phyloP scores from a whole-genome alignment of 2,329 filamentous ascomycete genomes.

The Diaporthe sp. region DNA sequence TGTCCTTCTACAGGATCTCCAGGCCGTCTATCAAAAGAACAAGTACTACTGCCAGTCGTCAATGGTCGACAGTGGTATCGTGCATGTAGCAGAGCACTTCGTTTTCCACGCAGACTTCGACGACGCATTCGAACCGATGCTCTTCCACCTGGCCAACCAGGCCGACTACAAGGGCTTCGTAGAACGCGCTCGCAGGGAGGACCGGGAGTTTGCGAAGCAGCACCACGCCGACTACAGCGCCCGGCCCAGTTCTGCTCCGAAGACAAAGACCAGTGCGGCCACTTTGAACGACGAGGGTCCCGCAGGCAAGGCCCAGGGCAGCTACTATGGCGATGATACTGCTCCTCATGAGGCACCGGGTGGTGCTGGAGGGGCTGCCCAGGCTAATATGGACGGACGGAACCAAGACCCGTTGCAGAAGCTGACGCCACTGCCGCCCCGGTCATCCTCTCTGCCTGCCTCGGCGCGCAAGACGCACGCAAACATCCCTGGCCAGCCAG shows the following conservation, averaged over 20 bases:
- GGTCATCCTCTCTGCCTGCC: neutral
- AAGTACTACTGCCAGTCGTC: neutral
- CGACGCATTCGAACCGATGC: conserved; percentile 4
- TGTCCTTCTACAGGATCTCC: neutral
- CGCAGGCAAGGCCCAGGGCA: neutral
- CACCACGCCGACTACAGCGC: neutral
- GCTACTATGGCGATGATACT: neutral
- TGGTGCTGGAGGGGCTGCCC: neutral
- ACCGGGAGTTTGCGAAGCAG: neutral
- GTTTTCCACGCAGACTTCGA: conserved; percentile 20
- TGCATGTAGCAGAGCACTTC: neutral
- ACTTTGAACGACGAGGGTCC: neutral
- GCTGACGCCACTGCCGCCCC: neutral
- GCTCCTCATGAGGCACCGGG: too few species aligned
- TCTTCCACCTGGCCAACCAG: conserved; percentile 18
- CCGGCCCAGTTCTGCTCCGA: neutral
- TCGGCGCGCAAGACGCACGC: neutral
- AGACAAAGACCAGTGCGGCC: too few species aligned
- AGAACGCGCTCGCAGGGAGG: neutral
- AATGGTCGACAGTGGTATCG: neutral
- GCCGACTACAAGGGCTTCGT: neutral
- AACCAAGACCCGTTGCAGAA: neutral
- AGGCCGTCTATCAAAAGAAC: neutral
- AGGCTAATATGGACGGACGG: too few species aligned
- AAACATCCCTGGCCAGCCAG: neutral